Conservation (phyloP, 352 stramenopile species). For the Phytophthora capsici region DNA sequence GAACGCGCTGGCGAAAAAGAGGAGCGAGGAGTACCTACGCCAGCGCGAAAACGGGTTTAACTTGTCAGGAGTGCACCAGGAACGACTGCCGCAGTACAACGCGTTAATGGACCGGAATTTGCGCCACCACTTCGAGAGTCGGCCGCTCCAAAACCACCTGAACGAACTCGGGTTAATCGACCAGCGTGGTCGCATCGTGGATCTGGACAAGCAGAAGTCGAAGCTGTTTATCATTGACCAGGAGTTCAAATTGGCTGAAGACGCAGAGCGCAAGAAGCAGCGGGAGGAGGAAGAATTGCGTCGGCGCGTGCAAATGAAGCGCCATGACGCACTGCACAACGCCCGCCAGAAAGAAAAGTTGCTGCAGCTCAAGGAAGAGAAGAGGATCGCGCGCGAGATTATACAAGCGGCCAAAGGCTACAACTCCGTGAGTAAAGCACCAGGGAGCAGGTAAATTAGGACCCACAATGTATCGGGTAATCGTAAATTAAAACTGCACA, state of each 20-base stretch:
- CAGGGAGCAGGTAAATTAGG: slow-evolving; percentile 27
- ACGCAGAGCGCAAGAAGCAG: slow-evolving; percentile 68
- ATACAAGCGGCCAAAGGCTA: slow-evolving; percentile 78
- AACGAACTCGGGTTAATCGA: slow-evolving; percentile 89
- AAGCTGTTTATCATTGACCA: slow-evolving; percentile 94
- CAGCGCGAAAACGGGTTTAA: slow-evolving; percentile 70
- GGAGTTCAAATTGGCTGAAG: slow-evolving; percentile 91
- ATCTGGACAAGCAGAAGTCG: slow-evolving; percentile 88
- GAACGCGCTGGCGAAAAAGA: slow-evolving; percentile 37
- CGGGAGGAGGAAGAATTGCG: slow-evolving; percentile 90
- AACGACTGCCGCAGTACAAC: slow-evolving; percentile 86
- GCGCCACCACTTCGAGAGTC: slow-evolving; percentile 90
- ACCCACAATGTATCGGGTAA: slow-evolving; percentile 16
- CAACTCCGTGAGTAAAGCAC: slow-evolving; percentile 43
- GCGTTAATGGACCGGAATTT: slow-evolving; percentile 90
- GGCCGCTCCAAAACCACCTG: slow-evolving; percentile 75
- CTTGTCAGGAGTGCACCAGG: slow-evolving; percentile 63
- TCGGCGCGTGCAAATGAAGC: slow-evolving; percentile 88
- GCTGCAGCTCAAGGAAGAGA: slow-evolving; percentile 89
- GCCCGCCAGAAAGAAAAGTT: slow-evolving; percentile 84
- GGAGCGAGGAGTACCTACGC: slow-evolving; percentile 50
- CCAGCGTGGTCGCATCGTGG: slow-evolving; percentile 85
- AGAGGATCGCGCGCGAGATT: slow-evolving; percentile 88
- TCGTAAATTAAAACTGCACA: slow-evolving; percentile 8
- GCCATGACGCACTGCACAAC: slow-evolving; percentile 86